Conservation (phyloP, 768 basidiomycete species). For the Pisolithus microcarpus region DNA sequence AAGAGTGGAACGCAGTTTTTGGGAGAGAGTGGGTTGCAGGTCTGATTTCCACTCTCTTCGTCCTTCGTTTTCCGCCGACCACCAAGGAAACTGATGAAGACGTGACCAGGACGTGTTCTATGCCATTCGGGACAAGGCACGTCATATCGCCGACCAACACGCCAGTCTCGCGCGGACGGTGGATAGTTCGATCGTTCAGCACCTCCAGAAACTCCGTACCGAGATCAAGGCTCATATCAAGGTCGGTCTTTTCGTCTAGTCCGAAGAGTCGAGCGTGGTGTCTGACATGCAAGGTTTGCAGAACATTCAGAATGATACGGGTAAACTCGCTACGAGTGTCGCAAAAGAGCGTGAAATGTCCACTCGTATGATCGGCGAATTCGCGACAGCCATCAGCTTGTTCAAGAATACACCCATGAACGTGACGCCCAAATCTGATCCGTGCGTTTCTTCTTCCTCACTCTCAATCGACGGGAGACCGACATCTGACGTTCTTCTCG, state of each 20-base stretch:
- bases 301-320: conserved; percentile 95
- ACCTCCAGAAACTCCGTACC: conserved; percentile 86
- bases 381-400: conserved; percentile 78
- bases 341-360: conserved; percentile 92
- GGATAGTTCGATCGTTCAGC: conserved; percentile 95
- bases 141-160: conserved; percentile 90
- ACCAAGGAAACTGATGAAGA: background rate
- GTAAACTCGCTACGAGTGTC: conserved; percentile 82
- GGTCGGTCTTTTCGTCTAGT: conserved; percentile 33
- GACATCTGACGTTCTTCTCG: background rate
- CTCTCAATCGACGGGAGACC: conserved; percentile 10
- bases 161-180: conserved; percentile 94
- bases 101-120: conserved; percentile 77
- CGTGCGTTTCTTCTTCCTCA: conserved; percentile 41
- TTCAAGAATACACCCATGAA: conserved; percentile 94
- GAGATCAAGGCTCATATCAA: conserved; percentile 99
- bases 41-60: conserved; percentile 18
- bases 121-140: conserved; percentile 86
- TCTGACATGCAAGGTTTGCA: conserved; percentile 18
- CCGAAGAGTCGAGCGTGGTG: background rate
- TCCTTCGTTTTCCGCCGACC: background rate
- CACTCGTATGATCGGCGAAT: conserved; percentile 76
- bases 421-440: conserved; percentile 74
- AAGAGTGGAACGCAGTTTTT: conserved; percentile 93
- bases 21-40: conserved; percentile 94